Base-by-base conservation (phyloP, 1,284 basidiomycete species). In the Melampsora larici-populina region DNA sequence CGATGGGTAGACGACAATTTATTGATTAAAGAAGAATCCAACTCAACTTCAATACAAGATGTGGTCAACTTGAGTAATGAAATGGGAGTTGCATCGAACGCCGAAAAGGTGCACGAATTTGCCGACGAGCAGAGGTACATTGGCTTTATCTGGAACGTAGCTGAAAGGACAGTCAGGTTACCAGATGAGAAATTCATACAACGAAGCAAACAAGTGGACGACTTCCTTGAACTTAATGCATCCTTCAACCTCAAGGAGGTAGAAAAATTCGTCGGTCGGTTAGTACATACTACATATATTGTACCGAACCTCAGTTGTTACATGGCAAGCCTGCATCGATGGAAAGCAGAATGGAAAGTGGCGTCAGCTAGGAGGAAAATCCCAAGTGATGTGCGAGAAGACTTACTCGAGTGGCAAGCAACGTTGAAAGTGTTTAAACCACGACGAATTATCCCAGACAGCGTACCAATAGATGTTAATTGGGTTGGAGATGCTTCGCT, bases 1-100 rank as follows among this genome's bases (percentile, higher is more conserved):
- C 26, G 51, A 13, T 70, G 69, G 69, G 68, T 70, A 0, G 51
- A 70, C n/a, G 46, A 70, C 49, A 70, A 70, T 15, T 18, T 70
- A 3, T 40, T 70, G 0, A 6, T 70, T 9, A 70, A 58, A n/a
- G 18, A 4, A 18, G 11, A 1, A 7, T n/a, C n/a, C 4, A 40
- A 29, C 24, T 0, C 0, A 9, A 2, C 24, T 1, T 4, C 3
- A 4, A 46, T 70, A 31, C 18, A 9, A 15, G 15, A 70, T 7
- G 15, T 58, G 0, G 51, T 58, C 4, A 15, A 17, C 0, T 29
- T 33, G 6, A 58, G 33, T 9, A 51, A 70, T 2, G 17, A 40
- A 13, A 24, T 70, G 9, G 69, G 69, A 8, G 69, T 70, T 1
- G 49, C 48, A 13, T 49, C 69, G 2, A 70, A 70, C 6, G 9